Percentiles rank a stretch among this genome's conserved stretches.
These are phyloP conservation scores for Erythrobasidium yunnanense DNA, from an alignment of 768 basidiomycete genomes.

Conservation along the genomic window DNA sequence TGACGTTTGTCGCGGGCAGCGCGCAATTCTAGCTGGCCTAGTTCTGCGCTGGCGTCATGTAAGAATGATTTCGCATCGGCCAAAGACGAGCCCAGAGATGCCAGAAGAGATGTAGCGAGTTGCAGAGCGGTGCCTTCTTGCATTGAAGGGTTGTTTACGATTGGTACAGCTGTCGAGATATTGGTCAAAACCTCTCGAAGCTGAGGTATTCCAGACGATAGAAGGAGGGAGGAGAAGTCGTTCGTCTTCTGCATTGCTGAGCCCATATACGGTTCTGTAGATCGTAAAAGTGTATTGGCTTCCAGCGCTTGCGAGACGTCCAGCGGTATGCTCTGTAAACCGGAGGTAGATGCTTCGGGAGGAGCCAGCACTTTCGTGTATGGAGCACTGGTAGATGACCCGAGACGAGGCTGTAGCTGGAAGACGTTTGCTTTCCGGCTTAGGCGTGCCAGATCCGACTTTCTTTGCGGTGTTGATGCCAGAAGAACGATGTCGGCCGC, in stretches of 20 bases:
- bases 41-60: not conserved
- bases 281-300: not conserved
- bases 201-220: conserved; percentile 12
- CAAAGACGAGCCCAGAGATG: not conserved
- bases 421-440: conserved; percentile 9
- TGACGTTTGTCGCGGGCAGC: conserved; percentile 18
- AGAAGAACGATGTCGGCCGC: conserved; percentile 6
- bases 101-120: not conserved
- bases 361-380: not conserved
- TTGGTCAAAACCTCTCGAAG: not conserved
- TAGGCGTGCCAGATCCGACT: not conserved
- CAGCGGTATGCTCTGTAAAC: not conserved
- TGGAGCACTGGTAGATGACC: not conserved
- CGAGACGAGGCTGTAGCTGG: not conserved
- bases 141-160: not conserved
- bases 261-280: not conserved
- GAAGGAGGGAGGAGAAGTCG: conserved; percentile 9
- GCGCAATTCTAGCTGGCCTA: not conserved
- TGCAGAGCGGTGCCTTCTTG: not conserved
- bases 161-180: not conserved
- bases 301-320: not conserved
- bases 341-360: not conserved
- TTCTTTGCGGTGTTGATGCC: not conserved
- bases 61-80: not conserved
- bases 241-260: not conserved